phyloP scores from a whole-genome alignment of 1,284 basidiomycete species.

The Trametes sp. region DNA sequence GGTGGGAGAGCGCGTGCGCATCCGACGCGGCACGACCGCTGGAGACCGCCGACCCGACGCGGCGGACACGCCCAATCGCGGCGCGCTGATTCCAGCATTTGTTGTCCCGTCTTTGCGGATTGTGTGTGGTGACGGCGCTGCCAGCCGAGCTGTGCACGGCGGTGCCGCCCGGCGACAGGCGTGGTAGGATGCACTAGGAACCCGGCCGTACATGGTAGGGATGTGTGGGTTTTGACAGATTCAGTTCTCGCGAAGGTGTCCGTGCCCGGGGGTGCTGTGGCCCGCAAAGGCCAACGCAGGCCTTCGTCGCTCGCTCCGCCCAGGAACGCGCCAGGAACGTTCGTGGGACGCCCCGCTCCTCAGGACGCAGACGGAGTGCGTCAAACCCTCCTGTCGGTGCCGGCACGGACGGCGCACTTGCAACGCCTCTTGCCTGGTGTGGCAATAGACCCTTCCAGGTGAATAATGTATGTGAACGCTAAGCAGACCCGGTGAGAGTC shows the following conservation, averaged over 20 bases:
- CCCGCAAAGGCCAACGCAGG: not conserved
- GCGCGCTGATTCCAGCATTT: constrained; percentile 16
- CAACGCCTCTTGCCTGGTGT: not conserved
- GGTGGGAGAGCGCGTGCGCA: constrained; percentile 5
- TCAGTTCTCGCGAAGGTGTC: constrained; percentile 14
- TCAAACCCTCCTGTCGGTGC: not conserved
- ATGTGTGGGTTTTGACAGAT: constrained; percentile 14
- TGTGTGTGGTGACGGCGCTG: not conserved
- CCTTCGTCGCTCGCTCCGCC: not conserved
- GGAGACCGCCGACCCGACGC: constrained; percentile 7
- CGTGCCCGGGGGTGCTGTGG: constrained; percentile 1
- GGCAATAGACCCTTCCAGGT: not conserved
- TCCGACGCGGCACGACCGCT: not conserved
- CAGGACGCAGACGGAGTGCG: not conserved
- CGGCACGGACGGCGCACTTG: not conserved
- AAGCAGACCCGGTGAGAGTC: not conserved
- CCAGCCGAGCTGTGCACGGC: constrained; percentile 2
- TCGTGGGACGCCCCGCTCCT: constrained; percentile 1
- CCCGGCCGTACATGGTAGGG: not conserved
- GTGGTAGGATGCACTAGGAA: constrained; percentile 14
- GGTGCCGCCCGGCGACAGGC: constrained; percentile 7
- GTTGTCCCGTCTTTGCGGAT: constrained; percentile 22
- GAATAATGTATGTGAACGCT: not conserved
- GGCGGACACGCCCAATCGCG: constrained; percentile 13
- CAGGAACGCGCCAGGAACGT: constrained; percentile 9